These are phyloP conservation scores for Xylaria multiplex DNA, from an alignment of 2,329 filamentous ascomycete species.

Conservation along the genomic window DNA sequence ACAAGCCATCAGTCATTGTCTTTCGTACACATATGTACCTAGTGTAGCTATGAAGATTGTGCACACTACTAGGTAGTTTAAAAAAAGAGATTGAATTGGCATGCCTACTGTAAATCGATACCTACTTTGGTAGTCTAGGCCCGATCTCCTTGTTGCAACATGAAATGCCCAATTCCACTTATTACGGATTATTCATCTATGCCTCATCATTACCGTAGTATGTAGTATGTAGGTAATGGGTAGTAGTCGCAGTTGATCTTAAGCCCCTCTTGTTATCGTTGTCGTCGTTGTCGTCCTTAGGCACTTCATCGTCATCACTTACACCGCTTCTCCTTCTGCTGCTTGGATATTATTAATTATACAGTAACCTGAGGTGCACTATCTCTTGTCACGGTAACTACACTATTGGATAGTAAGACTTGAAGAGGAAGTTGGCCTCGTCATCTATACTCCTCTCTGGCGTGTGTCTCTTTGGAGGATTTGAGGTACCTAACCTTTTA, in stretches of 20 bases:
- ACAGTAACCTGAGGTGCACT: constrained; percentile 13
- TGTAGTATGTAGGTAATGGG: too few relatives aligned
- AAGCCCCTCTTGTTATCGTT: background rate
- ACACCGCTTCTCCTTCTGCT: constrained; percentile 23
- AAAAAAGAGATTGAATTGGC: too few relatives aligned
- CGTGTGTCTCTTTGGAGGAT: constrained; percentile 1
- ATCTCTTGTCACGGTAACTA: constrained; percentile 12
- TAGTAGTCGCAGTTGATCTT: too few relatives aligned
- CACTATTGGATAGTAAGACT: constrained; percentile 28
- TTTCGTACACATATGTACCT: too few relatives aligned
- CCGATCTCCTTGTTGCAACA: background rate
- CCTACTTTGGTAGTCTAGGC: too few relatives aligned
- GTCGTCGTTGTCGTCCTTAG: constrained; percentile 17
- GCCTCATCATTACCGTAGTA: constrained; percentile 14
- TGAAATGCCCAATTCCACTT: background rate
- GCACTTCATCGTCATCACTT: constrained; percentile 27
- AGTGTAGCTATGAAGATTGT: too few relatives aligned
- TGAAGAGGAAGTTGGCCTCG: constrained; percentile 33
- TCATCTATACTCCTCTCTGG: constrained; percentile 23
- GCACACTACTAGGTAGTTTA: too few relatives aligned
- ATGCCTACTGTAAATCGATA: too few relatives aligned
- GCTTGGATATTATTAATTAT: background rate
- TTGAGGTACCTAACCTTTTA: too few relatives aligned
- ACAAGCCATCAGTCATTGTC: too few relatives aligned
- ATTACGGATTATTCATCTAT: constrained; percentile 22